Evolutionary conservation across 176 grass and related monocot species (phyloP).

Genomic region (Bothriochloa decipiens): DNA sequence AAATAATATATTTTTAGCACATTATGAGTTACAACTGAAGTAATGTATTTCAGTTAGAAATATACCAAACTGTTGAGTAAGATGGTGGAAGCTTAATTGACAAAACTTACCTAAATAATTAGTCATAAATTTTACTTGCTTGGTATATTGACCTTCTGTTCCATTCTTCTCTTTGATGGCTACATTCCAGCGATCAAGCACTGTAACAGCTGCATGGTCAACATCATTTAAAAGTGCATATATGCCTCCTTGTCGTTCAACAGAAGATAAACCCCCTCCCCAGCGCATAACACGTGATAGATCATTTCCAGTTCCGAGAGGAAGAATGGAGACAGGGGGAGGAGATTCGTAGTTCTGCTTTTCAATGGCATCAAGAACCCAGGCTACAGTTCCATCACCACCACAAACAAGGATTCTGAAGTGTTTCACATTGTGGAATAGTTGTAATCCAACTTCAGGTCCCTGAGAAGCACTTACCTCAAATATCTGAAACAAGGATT

Average conservation of each 20-base stretch:
- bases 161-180: conserved; percentile 62
- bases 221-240: conserved; percentile 72
- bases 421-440: conserved; percentile 73
- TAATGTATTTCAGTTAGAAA: background rate
- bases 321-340: conserved; percentile 92
- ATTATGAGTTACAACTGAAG: background rate
- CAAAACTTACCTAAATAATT: conserved; percentile 75
- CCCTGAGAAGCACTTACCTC: conserved; percentile 78
- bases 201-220: conserved; percentile 73
- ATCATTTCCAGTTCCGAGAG: conserved; percentile 92
- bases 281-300: conserved; percentile 76
- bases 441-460: conserved; percentile 78
- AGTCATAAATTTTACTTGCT: conserved; percentile 89
- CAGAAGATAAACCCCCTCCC: conserved; percentile 86
- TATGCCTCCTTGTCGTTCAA: conserved; percentile 81
- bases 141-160: conserved; percentile 47
- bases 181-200: conserved; percentile 93
- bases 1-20: conserved; percentile 27
- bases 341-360: conserved; percentile 86
- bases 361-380: conserved; percentile 93
- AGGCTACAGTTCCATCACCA: conserved; percentile 88
- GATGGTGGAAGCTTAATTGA: conserved; percentile 23
- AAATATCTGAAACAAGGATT: conserved; percentile 72
- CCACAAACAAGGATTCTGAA: conserved; percentile 95
- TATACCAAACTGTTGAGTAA: conserved; percentile 5